Conservation (phyloP, 2,329 filamentous ascomycete species). For the Chrysosphaeria jannelii region DNA sequence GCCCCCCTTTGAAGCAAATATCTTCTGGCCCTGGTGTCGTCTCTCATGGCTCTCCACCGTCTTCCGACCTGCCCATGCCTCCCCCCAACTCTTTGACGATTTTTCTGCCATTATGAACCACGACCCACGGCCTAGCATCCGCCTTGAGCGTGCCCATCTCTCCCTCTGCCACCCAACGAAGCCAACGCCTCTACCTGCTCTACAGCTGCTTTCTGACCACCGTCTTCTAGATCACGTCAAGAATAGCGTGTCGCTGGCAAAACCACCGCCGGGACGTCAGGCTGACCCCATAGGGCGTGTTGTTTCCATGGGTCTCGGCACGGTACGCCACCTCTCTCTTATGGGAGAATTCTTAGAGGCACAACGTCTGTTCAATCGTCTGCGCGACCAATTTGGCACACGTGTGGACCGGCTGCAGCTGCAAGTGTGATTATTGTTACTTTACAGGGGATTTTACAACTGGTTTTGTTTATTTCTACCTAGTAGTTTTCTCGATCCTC, state of each 20-base stretch:
- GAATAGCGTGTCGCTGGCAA: conserved; percentile 1
- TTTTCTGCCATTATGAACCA: conserved; percentile 18
- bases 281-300: conserved; percentile 6
- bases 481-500: no score
- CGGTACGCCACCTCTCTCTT: conserved; percentile 14
- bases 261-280: conserved; percentile 7
- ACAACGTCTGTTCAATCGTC: conserved; percentile 9
- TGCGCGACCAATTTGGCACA: conserved; percentile 4
- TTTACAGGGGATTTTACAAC: no score
- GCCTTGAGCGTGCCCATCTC: conserved; percentile 20
- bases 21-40: conserved; percentile 15
- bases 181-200: conserved; percentile 16
- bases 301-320: conserved; percentile 15
- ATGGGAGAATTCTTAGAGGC: conserved; percentile 13
- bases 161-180: conserved; percentile 21
- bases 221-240: conserved; percentile 5
- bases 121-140: conserved; percentile 9
- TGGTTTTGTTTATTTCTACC: no score
- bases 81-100: conserved; percentile 18
- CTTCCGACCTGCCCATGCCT: conserved; percentile 16
- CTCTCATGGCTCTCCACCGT: conserved; percentile 22
- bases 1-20: conserved; percentile 9
- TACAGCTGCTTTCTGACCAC: conserved; percentile 13
- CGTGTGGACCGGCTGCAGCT: conserved; percentile 3
- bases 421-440: conserved; percentile 3